A percentile compares a stretch with the other conserved stretches of the same genome.
Conservation (phyloP, 2,329 filamentous ascomycete genomes). For the Bipolaris cookei region DNA sequence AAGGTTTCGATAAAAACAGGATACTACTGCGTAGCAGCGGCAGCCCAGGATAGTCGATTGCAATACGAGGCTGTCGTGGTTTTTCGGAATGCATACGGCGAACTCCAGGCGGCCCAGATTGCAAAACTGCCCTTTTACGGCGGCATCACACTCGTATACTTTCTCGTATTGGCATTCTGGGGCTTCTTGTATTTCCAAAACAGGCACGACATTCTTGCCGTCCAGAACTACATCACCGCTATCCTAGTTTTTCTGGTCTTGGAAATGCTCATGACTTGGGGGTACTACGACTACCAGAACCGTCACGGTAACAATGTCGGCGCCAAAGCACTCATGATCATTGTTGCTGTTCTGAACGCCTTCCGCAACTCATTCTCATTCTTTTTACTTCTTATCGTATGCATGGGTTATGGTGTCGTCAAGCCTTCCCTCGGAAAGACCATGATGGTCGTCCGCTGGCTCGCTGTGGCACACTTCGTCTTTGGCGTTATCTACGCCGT, state of each 20-base stretch:
- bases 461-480: constrained; percentile 90
- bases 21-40: constrained; percentile 92
- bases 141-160: constrained; percentile 90
- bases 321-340: constrained; percentile 83
- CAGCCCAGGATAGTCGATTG: constrained; percentile 66
- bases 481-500: constrained; percentile 95
- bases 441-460: constrained; percentile 91
- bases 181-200: constrained; percentile 95
- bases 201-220: constrained; percentile 88
- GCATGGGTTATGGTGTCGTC: constrained; percentile 99
- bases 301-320: constrained; percentile 82
- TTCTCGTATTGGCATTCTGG: constrained; percentile 86
- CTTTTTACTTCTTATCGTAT: constrained; percentile 96
- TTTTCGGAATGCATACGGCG: constrained; percentile 95
- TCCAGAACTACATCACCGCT: constrained; percentile 98
- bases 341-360: constrained; percentile 93
- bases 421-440: constrained; percentile 89
- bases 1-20: constrained; percentile 70
- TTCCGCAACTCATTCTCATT: constrained; percentile 97
- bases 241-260: constrained; percentile 93
- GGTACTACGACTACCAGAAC: constrained; percentile 97
- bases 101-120: constrained; percentile 93
- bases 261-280: constrained; percentile 98
- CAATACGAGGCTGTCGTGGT: constrained; percentile 83
- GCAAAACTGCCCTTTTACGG: constrained; percentile 98